Evolutionary conservation across 2,329 filamentous ascomycete genomes (phyloP), one percentile per base, ranked within the genome.

Genomic region (Aureobasidium sp.): DNA sequence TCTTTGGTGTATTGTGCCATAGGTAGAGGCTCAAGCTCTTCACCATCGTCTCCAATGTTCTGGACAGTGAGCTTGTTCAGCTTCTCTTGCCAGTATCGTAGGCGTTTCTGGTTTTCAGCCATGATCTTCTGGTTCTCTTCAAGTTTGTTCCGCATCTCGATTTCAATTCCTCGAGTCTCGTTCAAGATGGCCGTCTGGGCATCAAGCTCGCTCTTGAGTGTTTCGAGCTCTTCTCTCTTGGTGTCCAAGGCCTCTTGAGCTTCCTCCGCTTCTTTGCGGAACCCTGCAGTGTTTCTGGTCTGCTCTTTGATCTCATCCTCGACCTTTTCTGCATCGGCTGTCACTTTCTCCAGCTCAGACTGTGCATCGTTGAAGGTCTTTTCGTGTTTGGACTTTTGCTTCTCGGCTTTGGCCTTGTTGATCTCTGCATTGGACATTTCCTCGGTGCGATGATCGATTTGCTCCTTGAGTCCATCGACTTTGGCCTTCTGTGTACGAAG

Each of bases 81-180:
- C 78, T 97, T 97, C 64, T 96, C 90, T 61, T 91, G 80, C 91
- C 92, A 97, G 77, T 96, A 90, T 41, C 82, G 83, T 44, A 89
- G 82, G 64, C 89, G 86, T 75, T 90, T 92, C 73, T 95, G 87
- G 74, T 95, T 96, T 71, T 97, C 93, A 0, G 78, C 76, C 15
- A 97, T 82, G 11, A 87, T 84, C 77, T 99, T 99, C 67, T 96
- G 89, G 73, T 93, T 94, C 72, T 97, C 93, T 71, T 97, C 94
- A 1, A 99, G 86, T 77, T 96, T 96, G 76, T 97, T 97, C 65
- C 90, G 89, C 91, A 97, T 97, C 75, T 99, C 94, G 64, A 99
- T 97, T 74, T 99, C 94, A 3, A 88, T 80, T 0, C 91, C 92
- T 11, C 93, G 85, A 0, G 89, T 96, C 70, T 91, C 88, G 71